Conservation (phyloP, 2,329 filamentous ascomycete species). For the Ceratocystis variospora region DNA sequence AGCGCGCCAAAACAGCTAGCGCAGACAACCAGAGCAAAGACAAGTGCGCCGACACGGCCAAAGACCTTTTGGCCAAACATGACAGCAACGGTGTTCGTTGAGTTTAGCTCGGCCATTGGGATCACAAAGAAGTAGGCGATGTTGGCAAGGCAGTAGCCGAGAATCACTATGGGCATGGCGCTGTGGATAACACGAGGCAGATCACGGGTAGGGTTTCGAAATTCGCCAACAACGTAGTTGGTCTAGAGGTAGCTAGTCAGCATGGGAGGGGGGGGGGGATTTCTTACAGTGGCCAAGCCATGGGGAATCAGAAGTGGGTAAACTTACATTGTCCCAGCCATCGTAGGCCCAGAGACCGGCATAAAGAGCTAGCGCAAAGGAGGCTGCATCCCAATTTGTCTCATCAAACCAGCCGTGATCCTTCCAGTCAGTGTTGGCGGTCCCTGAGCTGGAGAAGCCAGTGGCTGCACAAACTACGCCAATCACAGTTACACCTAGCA, state of each 20-base stretch:
- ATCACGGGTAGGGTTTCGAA: conserved; percentile 79
- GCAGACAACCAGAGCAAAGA: conserved; percentile 78
- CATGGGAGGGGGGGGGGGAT: not conserved
- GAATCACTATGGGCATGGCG: conserved; percentile 84
- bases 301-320: not conserved
- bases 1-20: conserved; percentile 89
- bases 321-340: conserved; percentile 89
- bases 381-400: conserved; percentile 64
- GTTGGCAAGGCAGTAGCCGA: conserved; percentile 82
- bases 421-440: conserved; percentile 76
- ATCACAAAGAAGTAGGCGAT: conserved; percentile 89
- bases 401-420: conserved; percentile 75
- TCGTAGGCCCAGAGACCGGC: conserved; percentile 96
- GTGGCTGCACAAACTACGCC: conserved; percentile 83
- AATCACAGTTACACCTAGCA: conserved; percentile 72
- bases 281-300: not conserved
- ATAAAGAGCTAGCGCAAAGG: conserved; percentile 89
- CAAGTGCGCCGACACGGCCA: conserved; percentile 63
- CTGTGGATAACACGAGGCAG: conserved; percentile 92
- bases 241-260: conserved; percentile 21
- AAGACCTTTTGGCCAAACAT: conserved; percentile 86
- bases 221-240: conserved; percentile 95
- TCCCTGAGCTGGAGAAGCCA: conserved; percentile 62
- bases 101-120: conserved; percentile 64
- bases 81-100: conserved; percentile 88